Base-by-base conservation (phyloP, 345 rosid genomes). In the Hibiscus tridactylites region DNA sequence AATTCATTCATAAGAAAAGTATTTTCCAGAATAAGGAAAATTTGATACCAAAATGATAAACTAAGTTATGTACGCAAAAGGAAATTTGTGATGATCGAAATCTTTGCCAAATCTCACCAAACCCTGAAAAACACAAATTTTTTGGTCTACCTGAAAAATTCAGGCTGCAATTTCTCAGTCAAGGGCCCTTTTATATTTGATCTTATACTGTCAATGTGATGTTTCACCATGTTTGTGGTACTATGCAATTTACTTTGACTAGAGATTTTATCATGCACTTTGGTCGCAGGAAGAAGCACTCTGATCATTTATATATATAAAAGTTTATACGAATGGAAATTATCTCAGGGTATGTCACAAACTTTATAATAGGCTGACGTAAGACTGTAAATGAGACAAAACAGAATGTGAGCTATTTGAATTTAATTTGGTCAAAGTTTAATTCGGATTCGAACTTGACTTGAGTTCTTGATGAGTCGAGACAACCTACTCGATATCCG, bases 201-300 rank as follows among this genome's bases (percentile, higher is more conserved):
- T 65, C 69, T 65, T 19, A n/a, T 0, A 24, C 0, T 12, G 56
- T 6, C 35, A 65, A 44, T 46, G 56, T 65, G 37, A 68, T 50
- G 60, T 29, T 3, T 21, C 61, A 56, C 21, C 60, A 37, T 50
- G 59, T 9, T 53, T 50, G 8, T n/a, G 44, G 71, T 68, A 58
- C 46, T 29, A 50, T 68, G 60, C 46, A 50, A 31, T 17, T 50
- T 50, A 21, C 60, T 57, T 68, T 68, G 60, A 68, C 71, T 29
- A 28, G 59, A 39, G 9, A 29, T 19, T 4, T 9, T 26, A 28
- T 8, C 3, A 3, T 13, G 70, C 35, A 66, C 12, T 47, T 10
- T 13, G 54, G 10, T 21, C 2, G 3, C n/a, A 24, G 17, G 6
- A 65, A 44, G 42, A 37, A 6, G 42, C 5, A 46, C 24, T n/a